Base-by-base conservation (phyloP, 768 basidiomycete species). In the Ramaria sp. region DNA sequence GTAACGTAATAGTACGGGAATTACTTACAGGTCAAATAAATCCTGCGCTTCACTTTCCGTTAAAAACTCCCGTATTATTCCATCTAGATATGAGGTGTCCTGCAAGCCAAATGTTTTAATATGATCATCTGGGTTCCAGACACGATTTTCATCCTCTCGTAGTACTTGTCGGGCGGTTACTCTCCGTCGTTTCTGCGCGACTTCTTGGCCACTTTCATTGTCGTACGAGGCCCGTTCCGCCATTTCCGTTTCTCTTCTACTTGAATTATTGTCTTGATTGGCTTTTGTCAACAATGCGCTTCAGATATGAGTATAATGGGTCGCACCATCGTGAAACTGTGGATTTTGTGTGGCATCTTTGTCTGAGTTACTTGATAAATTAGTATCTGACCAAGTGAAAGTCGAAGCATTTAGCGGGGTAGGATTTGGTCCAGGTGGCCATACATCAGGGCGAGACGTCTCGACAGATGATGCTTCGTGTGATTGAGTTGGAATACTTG, bases 101-200 rank as follows among this genome's bases (percentile, higher is more conserved):
- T 44, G 7, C n/a, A 10, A 5, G 13, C 32, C 12, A 36, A 54
- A 54, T 16, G 27, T 27, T 47, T 34, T 54, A 8, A 45, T 54
- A 18, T 28, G 34, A 44, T 52, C 43, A 25, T 54, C 28, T 15
- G 43, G 41, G 32, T 54, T 54, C 52, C 52, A 54, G 27, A 22
- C 43, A 36, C 25, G 37, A 5, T 22, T 16, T 39, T 37, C 38
- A 42, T 52, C 51, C 27, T 52, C 37, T 10, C 51, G 51, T 4
- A 52, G 13, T 28, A 27, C 37, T 27, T 30, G 37, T 3, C 36
- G 37, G 20, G 51, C 51, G 12, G 41, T 36, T 18, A 52, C 12
- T 52, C 18, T 38, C 38, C 41, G 16, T 10, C 37, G 38, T 7
- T 52, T 27, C 16, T 18, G 20, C 16, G 27, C 9, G 20, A 34